Evolutionary conservation across 2,329 filamentous ascomycete genomes (phyloP).

Genomic region (Fusarium acutatum): DNA sequence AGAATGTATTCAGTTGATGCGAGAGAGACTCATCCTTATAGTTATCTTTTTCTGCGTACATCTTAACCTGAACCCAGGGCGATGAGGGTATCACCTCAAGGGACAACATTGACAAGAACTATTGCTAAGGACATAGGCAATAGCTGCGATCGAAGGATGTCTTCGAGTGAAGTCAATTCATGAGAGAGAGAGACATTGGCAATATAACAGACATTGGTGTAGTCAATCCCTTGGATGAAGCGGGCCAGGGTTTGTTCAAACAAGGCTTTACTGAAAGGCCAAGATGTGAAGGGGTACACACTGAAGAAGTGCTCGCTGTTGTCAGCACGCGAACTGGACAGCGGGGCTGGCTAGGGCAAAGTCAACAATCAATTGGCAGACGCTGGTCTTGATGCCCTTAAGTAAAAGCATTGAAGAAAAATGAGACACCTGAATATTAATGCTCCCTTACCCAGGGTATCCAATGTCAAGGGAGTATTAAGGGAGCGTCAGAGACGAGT

Average conservation of each 20-base stretch:
- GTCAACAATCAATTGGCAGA: background rate
- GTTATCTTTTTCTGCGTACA: background rate
- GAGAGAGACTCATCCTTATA: slow-evolving; percentile 28
- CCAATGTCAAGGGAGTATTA: background rate
- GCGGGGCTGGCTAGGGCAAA: background rate
- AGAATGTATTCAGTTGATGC: background rate
- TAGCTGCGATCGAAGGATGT: background rate
- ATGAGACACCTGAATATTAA: background rate
- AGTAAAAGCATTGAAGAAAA: background rate
- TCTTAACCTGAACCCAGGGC: background rate
- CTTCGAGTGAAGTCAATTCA: background rate
- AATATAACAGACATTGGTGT: background rate
- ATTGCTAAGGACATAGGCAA: slow-evolving; percentile 5
- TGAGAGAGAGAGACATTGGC: slow-evolving; percentile 9
- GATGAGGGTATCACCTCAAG: background rate
- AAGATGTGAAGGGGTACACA: background rate
- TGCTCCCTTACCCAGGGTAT: slow-evolving; percentile 26
- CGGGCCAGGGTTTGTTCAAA: background rate
- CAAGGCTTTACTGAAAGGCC: background rate
- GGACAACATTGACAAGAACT: slow-evolving; percentile 3
- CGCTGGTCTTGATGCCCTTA: slow-evolving; percentile 3
- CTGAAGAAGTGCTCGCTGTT: background rate
- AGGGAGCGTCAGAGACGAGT: slow-evolving; percentile 1
- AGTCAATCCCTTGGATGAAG: slow-evolving; percentile 6
- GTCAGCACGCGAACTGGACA: background rate